A percentile compares a stretch with the other conserved stretches of the same genome.
These are phyloP conservation scores for Musa itinerans DNA, from an alignment of 176 grass and related monocot species.

Conservation along the genomic window DNA sequence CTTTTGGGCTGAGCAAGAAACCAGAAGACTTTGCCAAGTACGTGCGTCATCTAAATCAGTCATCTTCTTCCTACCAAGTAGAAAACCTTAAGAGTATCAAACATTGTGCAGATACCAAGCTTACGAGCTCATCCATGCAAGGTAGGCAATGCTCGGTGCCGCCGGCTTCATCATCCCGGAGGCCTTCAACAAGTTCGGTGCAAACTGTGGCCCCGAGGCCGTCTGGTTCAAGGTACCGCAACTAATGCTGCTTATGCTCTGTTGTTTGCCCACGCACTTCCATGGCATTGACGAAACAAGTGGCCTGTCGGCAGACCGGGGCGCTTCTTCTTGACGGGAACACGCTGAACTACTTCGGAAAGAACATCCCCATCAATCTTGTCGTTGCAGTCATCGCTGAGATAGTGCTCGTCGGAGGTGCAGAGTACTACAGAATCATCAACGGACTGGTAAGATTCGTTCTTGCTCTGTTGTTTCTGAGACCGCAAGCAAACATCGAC, in stretches of 20 bases:
- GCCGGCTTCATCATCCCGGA: constrained; percentile 85
- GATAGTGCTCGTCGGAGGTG: constrained; percentile 76
- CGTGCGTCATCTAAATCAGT: constrained; percentile 3
- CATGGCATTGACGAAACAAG: too few species aligned
- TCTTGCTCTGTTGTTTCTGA: too few species aligned
- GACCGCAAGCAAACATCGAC: too few species aligned
- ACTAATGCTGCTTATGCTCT: background rate
- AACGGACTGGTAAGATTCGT: constrained; percentile 57
- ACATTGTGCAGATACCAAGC: constrained; percentile 60
- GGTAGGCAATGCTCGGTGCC: constrained; percentile 93
- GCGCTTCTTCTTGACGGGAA: constrained; percentile 96
- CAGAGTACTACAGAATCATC: constrained; percentile 94
- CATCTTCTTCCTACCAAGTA: background rate
- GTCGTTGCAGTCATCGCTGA: constrained; percentile 59
- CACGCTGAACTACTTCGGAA: constrained; percentile 96
- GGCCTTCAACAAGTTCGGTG: constrained; percentile 86
- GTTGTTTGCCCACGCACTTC: background rate
- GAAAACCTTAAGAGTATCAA: too few species aligned
- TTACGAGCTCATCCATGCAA: constrained; percentile 83
- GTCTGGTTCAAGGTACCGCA: constrained; percentile 76
- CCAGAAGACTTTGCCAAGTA: constrained; percentile 79
- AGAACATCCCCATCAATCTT: constrained; percentile 97
- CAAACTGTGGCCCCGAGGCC: constrained; percentile 86
- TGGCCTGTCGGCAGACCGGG: constrained; percentile 49
- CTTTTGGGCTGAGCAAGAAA: constrained; percentile 91